phyloP scores from a whole-genome alignment of 352 stramenopile genomes.

The Phytophthora colocasiae region DNA sequence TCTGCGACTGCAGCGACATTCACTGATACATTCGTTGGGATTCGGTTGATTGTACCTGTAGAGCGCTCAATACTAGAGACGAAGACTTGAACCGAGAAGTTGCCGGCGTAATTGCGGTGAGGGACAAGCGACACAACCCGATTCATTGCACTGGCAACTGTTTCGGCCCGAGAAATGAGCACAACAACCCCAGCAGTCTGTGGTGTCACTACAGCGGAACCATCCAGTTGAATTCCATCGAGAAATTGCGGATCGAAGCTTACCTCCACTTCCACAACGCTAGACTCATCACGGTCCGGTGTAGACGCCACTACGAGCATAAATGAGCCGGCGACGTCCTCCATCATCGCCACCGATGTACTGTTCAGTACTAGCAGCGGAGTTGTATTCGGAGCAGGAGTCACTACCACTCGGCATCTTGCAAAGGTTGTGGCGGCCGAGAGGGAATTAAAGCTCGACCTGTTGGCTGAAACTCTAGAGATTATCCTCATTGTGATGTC shows the following conservation, averaged over 20 bases:
- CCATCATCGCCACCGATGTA: slow-evolving; percentile 31
- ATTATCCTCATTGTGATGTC: slow-evolving; percentile 41
- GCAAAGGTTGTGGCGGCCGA: slow-evolving; percentile 36
- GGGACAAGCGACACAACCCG: slow-evolving; percentile 42
- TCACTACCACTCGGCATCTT: slow-evolving; percentile 43
- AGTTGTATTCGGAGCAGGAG: slow-evolving; percentile 42
- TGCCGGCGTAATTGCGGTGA: slow-evolving; percentile 45
- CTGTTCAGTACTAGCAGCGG: slow-evolving; percentile 42
- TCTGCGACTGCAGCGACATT: slow-evolving; percentile 45
- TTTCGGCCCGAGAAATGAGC: slow-evolving; percentile 25
- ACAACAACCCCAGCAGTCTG: slow-evolving; percentile 20
- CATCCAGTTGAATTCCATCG: slow-evolving; percentile 40
- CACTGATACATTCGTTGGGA: slow-evolving; percentile 35
- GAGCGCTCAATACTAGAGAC: slow-evolving; percentile 39
- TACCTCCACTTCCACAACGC: slow-evolving; percentile 52
- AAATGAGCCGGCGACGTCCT: slow-evolving; percentile 46
- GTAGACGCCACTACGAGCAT: slow-evolving; percentile 47
- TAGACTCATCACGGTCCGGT: slow-evolving; percentile 54
- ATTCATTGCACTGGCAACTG: slow-evolving; percentile 20
- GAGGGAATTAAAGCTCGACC: slow-evolving; percentile 25
- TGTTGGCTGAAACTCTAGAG: slow-evolving; percentile 25
- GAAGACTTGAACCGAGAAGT: slow-evolving; percentile 38
- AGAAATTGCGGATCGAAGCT: slow-evolving; percentile 45
- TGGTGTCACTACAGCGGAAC: slow-evolving; percentile 16
- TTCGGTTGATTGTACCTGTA: slow-evolving; percentile 31